Evolutionary conservation across 2,329 filamentous ascomycete species (phyloP).

Genomic region (Penicillium sp.): DNA sequence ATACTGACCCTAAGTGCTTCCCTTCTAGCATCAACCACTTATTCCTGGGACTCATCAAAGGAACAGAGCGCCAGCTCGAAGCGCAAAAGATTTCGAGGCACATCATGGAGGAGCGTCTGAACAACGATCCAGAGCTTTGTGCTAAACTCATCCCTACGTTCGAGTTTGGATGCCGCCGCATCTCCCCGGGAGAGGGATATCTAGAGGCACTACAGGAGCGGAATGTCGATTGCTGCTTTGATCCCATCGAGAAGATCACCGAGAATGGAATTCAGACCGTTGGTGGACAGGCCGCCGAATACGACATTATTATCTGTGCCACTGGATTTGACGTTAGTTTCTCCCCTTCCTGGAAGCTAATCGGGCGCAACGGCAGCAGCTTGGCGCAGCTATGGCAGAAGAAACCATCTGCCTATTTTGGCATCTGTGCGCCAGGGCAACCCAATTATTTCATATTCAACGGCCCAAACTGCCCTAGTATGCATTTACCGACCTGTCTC

Average conservation of each 20-base stretch:
- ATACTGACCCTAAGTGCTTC: no score
- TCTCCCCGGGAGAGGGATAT: constrained; percentile 53
- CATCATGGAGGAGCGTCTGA: no score
- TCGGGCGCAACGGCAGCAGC: constrained; percentile 32
- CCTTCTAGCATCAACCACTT: no score
- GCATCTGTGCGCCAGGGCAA: constrained; percentile 37
- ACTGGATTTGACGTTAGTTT: constrained; percentile 45
- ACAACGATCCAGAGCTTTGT: constrained; percentile 31
- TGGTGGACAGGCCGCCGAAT: constrained; percentile 37
- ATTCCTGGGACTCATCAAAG: no score
- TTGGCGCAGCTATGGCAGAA: constrained; percentile 35
- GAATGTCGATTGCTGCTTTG: constrained; percentile 65
- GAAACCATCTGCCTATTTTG: constrained; percentile 42
- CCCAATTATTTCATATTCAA: constrained; percentile 41
- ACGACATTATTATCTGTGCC: constrained; percentile 43
- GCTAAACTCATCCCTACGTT: constrained; percentile 43
- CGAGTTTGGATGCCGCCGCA: constrained; percentile 40
- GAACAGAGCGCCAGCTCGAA: no score
- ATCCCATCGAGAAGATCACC: constrained; percentile 54
- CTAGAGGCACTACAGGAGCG: constrained; percentile 65
- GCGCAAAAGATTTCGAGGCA: no score
- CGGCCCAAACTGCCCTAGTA: constrained; percentile 37
- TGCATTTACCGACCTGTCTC: no score
- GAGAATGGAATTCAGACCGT: constrained; percentile 37
- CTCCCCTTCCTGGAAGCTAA: constrained; percentile 39